Percentiles rank a stretch among this genome's conserved stretches.
phyloP scores from a whole-genome alignment of 2,329 filamentous ascomycete species.

The Diaporthe vaccinii region DNA sequence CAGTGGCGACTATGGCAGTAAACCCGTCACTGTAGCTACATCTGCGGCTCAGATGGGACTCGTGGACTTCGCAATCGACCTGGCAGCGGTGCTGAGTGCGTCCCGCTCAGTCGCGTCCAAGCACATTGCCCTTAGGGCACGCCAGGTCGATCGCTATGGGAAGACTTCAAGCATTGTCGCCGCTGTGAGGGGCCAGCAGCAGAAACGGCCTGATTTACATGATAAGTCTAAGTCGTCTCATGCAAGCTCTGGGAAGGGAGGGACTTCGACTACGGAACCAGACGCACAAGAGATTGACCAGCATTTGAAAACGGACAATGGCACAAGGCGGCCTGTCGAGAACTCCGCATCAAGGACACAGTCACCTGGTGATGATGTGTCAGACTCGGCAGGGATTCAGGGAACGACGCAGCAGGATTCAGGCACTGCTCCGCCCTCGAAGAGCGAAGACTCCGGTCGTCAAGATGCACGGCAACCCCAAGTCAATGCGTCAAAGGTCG shows the following conservation, averaged over 20 bases:
- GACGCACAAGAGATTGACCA: neutral
- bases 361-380: neutral
- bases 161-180: constrained; percentile 60
- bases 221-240: neutral
- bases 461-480: neutral
- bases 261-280: neutral
- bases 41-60: constrained; percentile 62
- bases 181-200: constrained; percentile 45
- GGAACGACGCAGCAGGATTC: neutral
- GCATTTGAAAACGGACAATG: neutral
- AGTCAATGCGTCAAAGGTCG: neutral
- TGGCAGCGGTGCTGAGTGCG: constrained; percentile 77
- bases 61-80: constrained; percentile 76
- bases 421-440: neutral
- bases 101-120: constrained; percentile 76
- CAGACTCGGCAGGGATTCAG: neutral
- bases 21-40: neutral
- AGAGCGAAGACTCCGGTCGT: neutral
- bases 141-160: constrained; percentile 66
- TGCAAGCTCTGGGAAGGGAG: neutral
- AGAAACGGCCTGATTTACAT: neutral
- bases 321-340: neutral
- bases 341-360: no score
- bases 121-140: constrained; percentile 69
- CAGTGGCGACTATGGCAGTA: constrained; percentile 5